phyloP scores from a whole-genome alignment of 768 basidiomycete species.

The Xerocomellus intermedius region DNA sequence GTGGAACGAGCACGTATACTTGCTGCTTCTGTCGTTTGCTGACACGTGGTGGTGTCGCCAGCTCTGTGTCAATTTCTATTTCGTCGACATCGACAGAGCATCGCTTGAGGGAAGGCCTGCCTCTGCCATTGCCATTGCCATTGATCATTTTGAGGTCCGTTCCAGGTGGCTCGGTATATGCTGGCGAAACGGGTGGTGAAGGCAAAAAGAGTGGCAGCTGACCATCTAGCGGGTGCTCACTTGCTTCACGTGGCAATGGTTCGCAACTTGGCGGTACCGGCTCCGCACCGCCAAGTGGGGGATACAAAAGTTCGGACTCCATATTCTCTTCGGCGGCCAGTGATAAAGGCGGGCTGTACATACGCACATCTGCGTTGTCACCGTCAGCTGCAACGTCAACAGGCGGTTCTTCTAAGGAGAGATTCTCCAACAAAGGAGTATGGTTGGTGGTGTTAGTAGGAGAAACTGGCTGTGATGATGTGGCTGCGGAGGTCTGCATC shows the following conservation, averaged over 20 bases:
- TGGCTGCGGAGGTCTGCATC: constrained; percentile 4
- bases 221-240: constrained; percentile 8
- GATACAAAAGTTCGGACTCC: constrained; percentile 9
- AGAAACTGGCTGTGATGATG: constrained; percentile 6
- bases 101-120: constrained; percentile 21
- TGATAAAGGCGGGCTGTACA: constrained; percentile 19
- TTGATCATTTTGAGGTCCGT: constrained; percentile 19
- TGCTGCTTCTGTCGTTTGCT: constrained; percentile 27
- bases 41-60: constrained; percentile 1
- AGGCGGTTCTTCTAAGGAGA: constrained; percentile 20
- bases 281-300: constrained; percentile 1
- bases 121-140: constrained; percentile 3
- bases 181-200: constrained; percentile 40
- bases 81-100: constrained; percentile 12
- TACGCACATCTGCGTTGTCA: constrained; percentile 18
- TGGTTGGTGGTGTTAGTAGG: constrained; percentile 11
- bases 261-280: constrained; percentile 5
- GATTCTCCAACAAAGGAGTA: constrained; percentile 21
- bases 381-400: not conserved
- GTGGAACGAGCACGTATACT: constrained; percentile 31
- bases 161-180: constrained; percentile 18
- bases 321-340: constrained; percentile 9
- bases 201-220: constrained; percentile 49
- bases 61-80: constrained; percentile 5
- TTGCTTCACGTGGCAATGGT: constrained; percentile 12